These are phyloP conservation scores for Pterula multifida DNA, from an alignment of 1,284 basidiomycete species.

Conservation along the genomic window DNA sequence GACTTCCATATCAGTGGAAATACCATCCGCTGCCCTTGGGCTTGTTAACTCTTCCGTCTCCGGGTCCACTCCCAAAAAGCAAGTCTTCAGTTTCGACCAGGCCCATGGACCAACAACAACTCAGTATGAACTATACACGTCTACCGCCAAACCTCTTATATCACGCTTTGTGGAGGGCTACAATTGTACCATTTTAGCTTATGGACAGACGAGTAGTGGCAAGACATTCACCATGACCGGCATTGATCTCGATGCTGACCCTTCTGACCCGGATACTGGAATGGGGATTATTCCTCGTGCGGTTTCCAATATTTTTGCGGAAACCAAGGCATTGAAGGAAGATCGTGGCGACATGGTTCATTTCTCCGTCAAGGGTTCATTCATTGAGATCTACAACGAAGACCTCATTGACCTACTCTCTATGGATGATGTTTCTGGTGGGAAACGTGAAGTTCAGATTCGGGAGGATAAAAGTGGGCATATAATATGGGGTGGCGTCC, in stretches of 20 bases:
- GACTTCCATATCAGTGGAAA: constrained; percentile 69
- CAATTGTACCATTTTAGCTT: constrained; percentile 96
- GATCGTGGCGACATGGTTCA: constrained; percentile 64
- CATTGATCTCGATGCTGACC: constrained; percentile 74
- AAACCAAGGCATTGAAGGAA: constrained; percentile 64
- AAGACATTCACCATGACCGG: constrained; percentile 98
- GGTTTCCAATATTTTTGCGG: constrained; percentile 81
- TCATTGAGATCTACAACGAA: constrained; percentile 98
- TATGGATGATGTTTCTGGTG: constrained; percentile 50
- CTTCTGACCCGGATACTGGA: constrained; percentile 58
- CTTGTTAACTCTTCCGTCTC: constrained; percentile 39
- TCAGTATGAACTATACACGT: constrained; percentile 78
- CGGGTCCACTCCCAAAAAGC: constrained; percentile 58
- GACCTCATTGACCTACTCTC: constrained; percentile 85
- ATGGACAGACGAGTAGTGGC: constrained; percentile 94
- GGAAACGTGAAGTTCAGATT: constrained; percentile 82
- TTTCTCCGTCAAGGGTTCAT: constrained; percentile 72
- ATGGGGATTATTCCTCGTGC: constrained; percentile 96
- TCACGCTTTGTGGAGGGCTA: constrained; percentile 90
- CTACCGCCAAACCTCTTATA: constrained; percentile 77
- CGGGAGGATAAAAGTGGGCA: constrained; percentile 93
- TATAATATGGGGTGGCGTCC: constrained; percentile 94
- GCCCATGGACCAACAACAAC: constrained; percentile 78
- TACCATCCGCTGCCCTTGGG: constrained; percentile 34
- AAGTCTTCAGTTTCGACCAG: constrained; percentile 87